Conservation (phyloP, 768 basidiomycete genomes). For the Pulveroboletus ravenelii region DNA sequence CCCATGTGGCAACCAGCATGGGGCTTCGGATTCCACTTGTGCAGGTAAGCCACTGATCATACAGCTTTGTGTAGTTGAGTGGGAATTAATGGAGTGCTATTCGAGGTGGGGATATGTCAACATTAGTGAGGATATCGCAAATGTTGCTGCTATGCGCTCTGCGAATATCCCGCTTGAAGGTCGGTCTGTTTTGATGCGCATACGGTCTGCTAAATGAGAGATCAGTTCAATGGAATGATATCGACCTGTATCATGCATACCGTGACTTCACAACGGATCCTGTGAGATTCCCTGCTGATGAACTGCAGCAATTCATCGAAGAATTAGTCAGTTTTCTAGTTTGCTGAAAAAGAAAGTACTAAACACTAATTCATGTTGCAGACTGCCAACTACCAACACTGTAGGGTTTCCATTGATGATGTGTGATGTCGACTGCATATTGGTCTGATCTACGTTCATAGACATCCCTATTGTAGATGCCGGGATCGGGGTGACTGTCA, state of each 20-base stretch:
- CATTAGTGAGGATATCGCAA: conserved; percentile 52
- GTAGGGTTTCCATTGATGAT: conserved; percentile 9
- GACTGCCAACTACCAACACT: conserved; percentile 29
- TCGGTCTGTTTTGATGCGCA: conserved; percentile 16
- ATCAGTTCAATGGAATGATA: conserved; percentile 74
- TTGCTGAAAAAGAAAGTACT: background rate
- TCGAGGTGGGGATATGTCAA: conserved; percentile 44
- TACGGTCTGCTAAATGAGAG: background rate
- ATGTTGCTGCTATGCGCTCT: conserved; percentile 54
- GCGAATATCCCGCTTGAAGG: conserved; percentile 78
- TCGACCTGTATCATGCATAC: conserved; percentile 65
- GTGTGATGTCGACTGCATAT: background rate
- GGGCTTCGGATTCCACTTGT: conserved; percentile 77
- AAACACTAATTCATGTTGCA: conserved; percentile 6
- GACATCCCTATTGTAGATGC: conserved; percentile 72
- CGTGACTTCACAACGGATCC: conserved; percentile 71
- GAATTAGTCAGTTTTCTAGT: conserved; percentile 45
- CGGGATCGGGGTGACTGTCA: conserved; percentile 52
- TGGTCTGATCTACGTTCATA: conserved; percentile 18
- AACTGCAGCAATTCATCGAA: conserved; percentile 49
- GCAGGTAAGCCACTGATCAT: conserved; percentile 38
- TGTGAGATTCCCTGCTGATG: conserved; percentile 52
- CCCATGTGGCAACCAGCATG: conserved; percentile 71
- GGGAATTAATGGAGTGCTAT: background rate
- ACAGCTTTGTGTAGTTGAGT: background rate